Conservation (phyloP, 2,329 filamentous ascomycete genomes). For the Hypocrella siamensis region DNA sequence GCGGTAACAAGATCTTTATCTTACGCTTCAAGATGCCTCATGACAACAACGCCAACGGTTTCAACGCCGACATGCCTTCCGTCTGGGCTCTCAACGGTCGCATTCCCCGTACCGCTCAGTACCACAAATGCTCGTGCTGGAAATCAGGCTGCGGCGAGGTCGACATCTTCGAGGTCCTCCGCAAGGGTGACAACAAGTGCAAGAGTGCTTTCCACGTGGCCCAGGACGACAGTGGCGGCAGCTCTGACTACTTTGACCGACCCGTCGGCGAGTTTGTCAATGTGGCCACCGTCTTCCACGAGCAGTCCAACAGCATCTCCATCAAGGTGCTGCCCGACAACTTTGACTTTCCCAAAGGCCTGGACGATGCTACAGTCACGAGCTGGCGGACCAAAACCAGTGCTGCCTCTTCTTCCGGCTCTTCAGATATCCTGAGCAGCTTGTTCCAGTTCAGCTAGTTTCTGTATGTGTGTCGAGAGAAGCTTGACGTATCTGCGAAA, state of each 20-base stretch:
- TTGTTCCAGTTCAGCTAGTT: slow-evolving; percentile 10
- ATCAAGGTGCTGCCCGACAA: slow-evolving; percentile 35
- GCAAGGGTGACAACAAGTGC: slow-evolving; percentile 45
- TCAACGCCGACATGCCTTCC: slow-evolving; percentile 53
- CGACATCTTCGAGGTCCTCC: slow-evolving; percentile 59
- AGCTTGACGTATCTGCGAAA: too few species aligned
- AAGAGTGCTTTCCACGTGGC: slow-evolving; percentile 57
- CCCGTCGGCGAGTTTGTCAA: slow-evolving; percentile 45
- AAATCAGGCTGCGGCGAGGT: slow-evolving; percentile 53
- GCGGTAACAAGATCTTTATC: slow-evolving; percentile 56
- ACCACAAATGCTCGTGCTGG: slow-evolving; percentile 62
- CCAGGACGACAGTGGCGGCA: slow-evolving; percentile 43
- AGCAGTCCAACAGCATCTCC: slow-evolving; percentile 31
- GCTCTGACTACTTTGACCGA: slow-evolving; percentile 56
- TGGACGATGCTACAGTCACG: slow-evolving; percentile 22
- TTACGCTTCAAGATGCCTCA: slow-evolving; percentile 60
- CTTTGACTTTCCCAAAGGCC: slow-evolving; percentile 22
- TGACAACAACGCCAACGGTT: slow-evolving; percentile 27
- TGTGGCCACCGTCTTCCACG: slow-evolving; percentile 46
- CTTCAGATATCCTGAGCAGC: slow-evolving; percentile 10
- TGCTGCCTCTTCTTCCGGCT: too few species aligned
- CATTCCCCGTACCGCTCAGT: slow-evolving; percentile 56
- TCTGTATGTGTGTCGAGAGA: too few species aligned
- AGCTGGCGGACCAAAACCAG: too few species aligned
- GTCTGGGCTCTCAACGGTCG: slow-evolving; percentile 62